Evolutionary conservation across 139 green algal species (phyloP).

Genomic region (Parachlorella kessleri): DNA sequence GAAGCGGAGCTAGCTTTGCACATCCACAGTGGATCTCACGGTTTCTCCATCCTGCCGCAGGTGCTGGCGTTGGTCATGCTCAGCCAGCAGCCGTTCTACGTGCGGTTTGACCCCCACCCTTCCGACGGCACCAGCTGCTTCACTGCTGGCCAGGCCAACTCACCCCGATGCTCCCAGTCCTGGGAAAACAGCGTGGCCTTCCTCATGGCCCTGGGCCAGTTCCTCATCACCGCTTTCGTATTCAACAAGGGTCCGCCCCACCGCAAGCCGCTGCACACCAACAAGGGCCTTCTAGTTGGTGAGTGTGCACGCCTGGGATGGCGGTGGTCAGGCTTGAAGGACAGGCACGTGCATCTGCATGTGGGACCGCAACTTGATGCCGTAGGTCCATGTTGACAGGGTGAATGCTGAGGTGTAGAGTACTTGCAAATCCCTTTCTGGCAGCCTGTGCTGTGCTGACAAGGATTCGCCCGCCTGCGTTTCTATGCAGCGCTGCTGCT

Average conservation of each 20-base stretch:
- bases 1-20: too few species aligned
- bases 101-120: conserved; percentile 31
- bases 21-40: too few species aligned
- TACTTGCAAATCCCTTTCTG: too few species aligned
- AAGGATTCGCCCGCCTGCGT: too few species aligned
- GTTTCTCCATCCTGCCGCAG: conserved; percentile 14
- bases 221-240: conserved; percentile 40
- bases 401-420: neutral
- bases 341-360: neutral
- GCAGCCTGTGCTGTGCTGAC: too few species aligned
- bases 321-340: too few species aligned
- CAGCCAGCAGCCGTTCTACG: conserved; percentile 26
- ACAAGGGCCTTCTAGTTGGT: conserved; percentile 36
- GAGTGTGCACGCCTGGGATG: neutral
- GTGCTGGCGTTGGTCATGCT: conserved; percentile 27
- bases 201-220: conserved; percentile 34
- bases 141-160: conserved; percentile 17
- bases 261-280: conserved; percentile 33
- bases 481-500: neutral
- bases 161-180: conserved; percentile 15
- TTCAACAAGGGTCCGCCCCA: conserved; percentile 46
- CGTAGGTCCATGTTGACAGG: neutral
- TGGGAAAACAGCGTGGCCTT: conserved; percentile 39
- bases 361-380: conserved; percentile 10
- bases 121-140: conserved; percentile 33